Evolutionary conservation across 2,329 filamentous ascomycete species (phyloP).

Genomic region (Xylaria sp.): DNA sequence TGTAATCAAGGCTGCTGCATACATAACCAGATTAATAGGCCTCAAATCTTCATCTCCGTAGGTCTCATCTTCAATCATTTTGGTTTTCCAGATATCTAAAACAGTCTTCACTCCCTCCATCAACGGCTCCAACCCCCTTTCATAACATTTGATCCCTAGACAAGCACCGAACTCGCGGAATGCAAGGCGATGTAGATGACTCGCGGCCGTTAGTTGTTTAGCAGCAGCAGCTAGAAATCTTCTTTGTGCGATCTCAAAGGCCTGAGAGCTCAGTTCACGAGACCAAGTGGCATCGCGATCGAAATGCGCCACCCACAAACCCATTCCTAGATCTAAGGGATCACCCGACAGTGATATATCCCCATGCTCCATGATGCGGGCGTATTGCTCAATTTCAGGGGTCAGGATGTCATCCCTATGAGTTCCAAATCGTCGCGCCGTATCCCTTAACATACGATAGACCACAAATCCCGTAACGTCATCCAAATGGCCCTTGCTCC

Average conservation of each 20-base stretch:
- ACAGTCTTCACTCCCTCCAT: conserved; percentile 14
- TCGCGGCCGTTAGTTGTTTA: conserved; percentile 9
- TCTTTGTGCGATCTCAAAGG: conserved; percentile 5
- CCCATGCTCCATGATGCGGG: conserved; percentile 18
- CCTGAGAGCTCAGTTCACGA: conserved; percentile 11
- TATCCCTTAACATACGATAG: conserved; percentile 18
- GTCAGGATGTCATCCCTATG: background rate
- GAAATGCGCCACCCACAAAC: conserved; percentile 25
- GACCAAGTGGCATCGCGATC: conserved; percentile 19
- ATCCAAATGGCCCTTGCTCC: conserved; percentile 20
- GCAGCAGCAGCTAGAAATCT: conserved; percentile 14
- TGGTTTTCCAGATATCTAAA: conserved; percentile 39
- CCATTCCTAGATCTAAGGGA: conserved; percentile 23
- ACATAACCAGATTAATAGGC: conserved; percentile 68
- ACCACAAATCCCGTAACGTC: conserved; percentile 23
- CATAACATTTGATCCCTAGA: conserved; percentile 24
- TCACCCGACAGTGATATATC: conserved; percentile 22
- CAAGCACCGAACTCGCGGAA: conserved; percentile 29
- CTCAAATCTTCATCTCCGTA: conserved; percentile 54
- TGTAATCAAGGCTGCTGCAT: conserved; percentile 63
- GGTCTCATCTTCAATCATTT: conserved; percentile 41
- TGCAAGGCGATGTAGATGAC: conserved; percentile 20
- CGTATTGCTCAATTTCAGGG: conserved; percentile 25
- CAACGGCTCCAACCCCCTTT: background rate
- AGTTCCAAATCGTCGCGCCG: conserved; percentile 1